phyloP scores from a whole-genome alignment of 2,329 filamentous ascomycete genomes.

The Curvularia spicifera region DNA sequence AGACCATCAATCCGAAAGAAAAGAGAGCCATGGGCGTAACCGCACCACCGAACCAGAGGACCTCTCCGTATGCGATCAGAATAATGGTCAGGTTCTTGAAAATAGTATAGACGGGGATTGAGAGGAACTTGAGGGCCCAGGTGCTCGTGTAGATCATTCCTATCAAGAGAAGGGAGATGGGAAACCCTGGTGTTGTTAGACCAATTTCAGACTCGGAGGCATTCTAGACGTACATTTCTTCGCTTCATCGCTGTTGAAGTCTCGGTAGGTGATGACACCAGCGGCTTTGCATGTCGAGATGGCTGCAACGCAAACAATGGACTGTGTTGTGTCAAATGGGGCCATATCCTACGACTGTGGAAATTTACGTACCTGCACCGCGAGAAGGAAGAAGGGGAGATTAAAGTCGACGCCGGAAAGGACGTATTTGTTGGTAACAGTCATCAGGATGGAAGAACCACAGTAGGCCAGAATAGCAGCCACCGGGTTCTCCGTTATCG shows the following conservation, averaged over 20 bases:
- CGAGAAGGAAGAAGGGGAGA: conserved; percentile 93
- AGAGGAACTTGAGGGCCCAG: conserved; percentile 94
- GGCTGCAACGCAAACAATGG: conserved; percentile 83
- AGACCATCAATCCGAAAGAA: conserved; percentile 94
- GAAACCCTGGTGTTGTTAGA: conserved; percentile 73
- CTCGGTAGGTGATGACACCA: conserved; percentile 81
- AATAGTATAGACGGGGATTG: conserved; percentile 98
- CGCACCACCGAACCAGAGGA: conserved; percentile 95
- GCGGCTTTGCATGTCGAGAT: conserved; percentile 82
- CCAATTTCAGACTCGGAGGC: not conserved
- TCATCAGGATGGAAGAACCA: conserved; percentile 97
- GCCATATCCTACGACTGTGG: not conserved
- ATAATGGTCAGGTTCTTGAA: conserved; percentile 99
- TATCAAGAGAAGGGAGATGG: conserved; percentile 91
- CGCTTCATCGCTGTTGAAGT: conserved; percentile 86
- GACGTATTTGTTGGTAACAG: conserved; percentile 99
- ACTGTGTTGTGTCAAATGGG: conserved; percentile 60
- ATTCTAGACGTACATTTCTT: conserved; percentile 77
- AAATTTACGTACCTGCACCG: conserved; percentile 76
- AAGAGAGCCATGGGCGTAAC: conserved; percentile 87
- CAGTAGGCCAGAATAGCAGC: conserved; percentile 90
- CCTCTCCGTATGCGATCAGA: conserved; percentile 96
- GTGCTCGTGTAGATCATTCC: conserved; percentile 99
- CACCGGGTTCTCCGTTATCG: conserved; percentile 74
- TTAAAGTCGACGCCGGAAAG: conserved; percentile 92